Evolutionary conservation across 2,329 filamentous ascomycete genomes (phyloP).

Genomic region (Paraphaeosphaeria minitans): DNA sequence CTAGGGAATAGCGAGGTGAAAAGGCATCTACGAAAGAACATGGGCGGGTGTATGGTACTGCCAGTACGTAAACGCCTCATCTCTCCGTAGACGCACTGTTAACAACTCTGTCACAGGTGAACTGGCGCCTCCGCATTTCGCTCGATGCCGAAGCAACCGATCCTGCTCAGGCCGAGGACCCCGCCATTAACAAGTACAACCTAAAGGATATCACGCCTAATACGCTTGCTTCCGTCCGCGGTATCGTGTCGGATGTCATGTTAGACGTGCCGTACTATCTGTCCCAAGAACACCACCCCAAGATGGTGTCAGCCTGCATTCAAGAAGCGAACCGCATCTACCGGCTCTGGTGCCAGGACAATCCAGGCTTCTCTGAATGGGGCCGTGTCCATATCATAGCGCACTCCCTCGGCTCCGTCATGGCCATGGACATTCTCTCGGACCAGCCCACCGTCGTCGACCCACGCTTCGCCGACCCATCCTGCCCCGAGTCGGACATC

Average conservation of each 20-base stretch:
- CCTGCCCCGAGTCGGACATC: slow-evolving; percentile 54
- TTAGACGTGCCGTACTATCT: slow-evolving; percentile 98
- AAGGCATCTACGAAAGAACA: slow-evolving; percentile 72
- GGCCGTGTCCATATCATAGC: slow-evolving; percentile 91
- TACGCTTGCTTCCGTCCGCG: slow-evolving; percentile 86
- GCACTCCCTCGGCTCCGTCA: slow-evolving; percentile 91
- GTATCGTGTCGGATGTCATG: slow-evolving; percentile 96
- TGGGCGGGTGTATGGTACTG: slow-evolving; percentile 90
- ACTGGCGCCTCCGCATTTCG: slow-evolving; percentile 88
- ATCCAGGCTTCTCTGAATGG: slow-evolving; percentile 78
- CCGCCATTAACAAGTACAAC: slow-evolving; percentile 65
- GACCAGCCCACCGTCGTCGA: slow-evolving; percentile 79
- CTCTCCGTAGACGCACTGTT: slow-evolving; percentile 11
- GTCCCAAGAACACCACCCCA: slow-evolving; percentile 85
- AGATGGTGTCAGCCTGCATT: slow-evolving; percentile 89
- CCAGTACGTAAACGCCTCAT: slow-evolving; percentile 55
- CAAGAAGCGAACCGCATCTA: slow-evolving; percentile 96
- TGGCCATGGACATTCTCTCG: slow-evolving; percentile 90
- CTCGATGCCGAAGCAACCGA: slow-evolving; percentile 75
- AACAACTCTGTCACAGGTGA: slow-evolving; percentile 57
- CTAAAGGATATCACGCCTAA: slow-evolving; percentile 91
- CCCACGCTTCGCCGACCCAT: slow-evolving; percentile 39
- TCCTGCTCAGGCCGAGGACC: slow-evolving; percentile 58
- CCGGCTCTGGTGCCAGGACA: slow-evolving; percentile 90
- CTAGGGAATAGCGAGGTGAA: slow-evolving; percentile 76